Base-by-base conservation (phyloP, 2,329 filamentous ascomycete species). In the Mycosphaerella sp. region DNA sequence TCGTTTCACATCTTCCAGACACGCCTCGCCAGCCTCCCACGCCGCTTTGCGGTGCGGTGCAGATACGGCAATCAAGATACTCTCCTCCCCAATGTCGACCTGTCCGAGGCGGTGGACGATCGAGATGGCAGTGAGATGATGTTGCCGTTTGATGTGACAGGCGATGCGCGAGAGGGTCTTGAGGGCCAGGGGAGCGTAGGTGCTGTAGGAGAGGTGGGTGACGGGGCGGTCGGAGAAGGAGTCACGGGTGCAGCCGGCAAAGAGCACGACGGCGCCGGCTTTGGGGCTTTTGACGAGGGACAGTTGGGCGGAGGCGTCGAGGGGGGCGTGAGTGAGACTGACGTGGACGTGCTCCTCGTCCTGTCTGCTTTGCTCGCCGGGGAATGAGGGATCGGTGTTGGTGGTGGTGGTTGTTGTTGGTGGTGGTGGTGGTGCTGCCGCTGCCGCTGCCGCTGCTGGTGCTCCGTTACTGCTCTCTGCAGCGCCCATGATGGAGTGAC, bases 51-150 rank as follows among this genome's bases (percentile, higher is more conserved):
- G 78, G 73, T 97, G 93, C 36, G 87, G 83, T 29, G 88, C 80
- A 42, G 87, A 90, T 3, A 96, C 87, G 1, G 89, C 87, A 64
- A 97, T 90, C 52, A 95, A 74, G 57, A 98, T 92, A 68, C 89
- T 95, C 73, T 96, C 91, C 72, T 96, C 89, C n/a, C 84, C 86
- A 52, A 97, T 85, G 2, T 89, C 88, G 12, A 96, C 92, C 17
- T 82, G 78, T 0, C 93, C 93, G 3, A 97, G 77, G 3, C 92
- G 82, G 73, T 97, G 93, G 11, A 87, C 78, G 70, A 97, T 87
- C 47, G 86, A 83, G 55, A 97, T 83, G 6, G 82, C 86, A 38
- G 81, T 80, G 14, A 95, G 79, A 0, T 70, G 73, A 68, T 95
- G 83, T 61, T 82, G 83, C 9, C 71, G 65, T 12, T 72, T 70